Percentiles rank a stretch among this genome's conserved stretches.
Evolutionary conservation across 228 moss, liverwort and hornwort species (phyloP).

Genomic region (Sphagnum magellanicum): DNA sequence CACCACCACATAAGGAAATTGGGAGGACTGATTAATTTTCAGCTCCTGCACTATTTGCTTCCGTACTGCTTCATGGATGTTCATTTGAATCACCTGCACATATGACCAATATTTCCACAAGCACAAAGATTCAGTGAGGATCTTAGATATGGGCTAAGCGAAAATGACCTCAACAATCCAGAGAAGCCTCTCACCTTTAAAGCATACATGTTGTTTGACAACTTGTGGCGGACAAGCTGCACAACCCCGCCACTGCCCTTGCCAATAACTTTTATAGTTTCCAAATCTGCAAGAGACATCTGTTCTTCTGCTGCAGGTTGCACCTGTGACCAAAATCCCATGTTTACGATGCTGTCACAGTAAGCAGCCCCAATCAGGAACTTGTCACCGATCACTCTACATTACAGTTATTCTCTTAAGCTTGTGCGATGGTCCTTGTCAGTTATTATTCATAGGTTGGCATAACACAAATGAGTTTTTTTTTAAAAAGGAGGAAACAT

Average conservation of each 20-base stretch:
- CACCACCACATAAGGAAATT: constrained; percentile 60
- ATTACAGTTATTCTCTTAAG: too few species aligned
- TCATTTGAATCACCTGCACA: constrained; percentile 76
- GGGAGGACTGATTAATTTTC: constrained; percentile 72
- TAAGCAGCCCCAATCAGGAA: too few species aligned
- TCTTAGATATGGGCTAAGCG: too few species aligned
- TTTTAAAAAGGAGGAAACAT: too few species aligned
- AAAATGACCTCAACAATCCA: too few species aligned
- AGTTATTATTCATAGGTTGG: too few species aligned
- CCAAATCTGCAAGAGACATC: constrained; percentile 64
- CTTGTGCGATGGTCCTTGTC: too few species aligned
- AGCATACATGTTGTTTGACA: constrained; percentile 64
- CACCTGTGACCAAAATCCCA: constrained; percentile 2
- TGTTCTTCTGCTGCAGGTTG: constrained; percentile 55
- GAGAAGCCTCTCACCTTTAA: constrained; percentile 39
- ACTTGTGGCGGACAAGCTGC: constrained; percentile 82
- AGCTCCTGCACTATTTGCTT: constrained; percentile 83
- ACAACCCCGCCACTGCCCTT: constrained; percentile 82
- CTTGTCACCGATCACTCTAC: too few species aligned
- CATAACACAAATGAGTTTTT: too few species aligned
- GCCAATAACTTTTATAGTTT: constrained; percentile 70
- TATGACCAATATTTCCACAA: too few species aligned
- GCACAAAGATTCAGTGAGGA: too few species aligned
- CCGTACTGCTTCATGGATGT: constrained; percentile 66
- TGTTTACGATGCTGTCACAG: background rate